A percentile compares a stretch with the other conserved stretches of the same genome.
phyloP scores from a whole-genome alignment of 2,329 filamentous ascomycete species.

The Metarhizium humberi region DNA sequence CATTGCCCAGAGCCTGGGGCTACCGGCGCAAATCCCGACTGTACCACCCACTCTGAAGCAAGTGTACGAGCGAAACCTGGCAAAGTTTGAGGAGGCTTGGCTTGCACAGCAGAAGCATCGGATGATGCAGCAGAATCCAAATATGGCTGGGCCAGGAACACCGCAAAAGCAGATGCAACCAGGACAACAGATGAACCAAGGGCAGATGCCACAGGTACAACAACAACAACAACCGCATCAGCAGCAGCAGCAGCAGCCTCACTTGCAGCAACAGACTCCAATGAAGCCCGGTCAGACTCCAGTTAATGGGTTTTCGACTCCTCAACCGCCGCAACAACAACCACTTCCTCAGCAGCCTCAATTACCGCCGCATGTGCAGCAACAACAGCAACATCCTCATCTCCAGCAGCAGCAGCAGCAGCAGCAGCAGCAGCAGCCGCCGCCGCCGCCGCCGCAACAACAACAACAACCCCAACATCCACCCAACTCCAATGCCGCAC shows the following conservation, averaged over 20 bases:
- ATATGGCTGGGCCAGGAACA: conserved; percentile 8
- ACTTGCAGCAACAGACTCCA: conserved; percentile 28
- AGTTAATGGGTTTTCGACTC: conserved; percentile 28
- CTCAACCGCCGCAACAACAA: conserved; percentile 18
- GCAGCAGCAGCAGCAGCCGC: conserved; percentile 16
- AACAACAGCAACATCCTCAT: background rate
- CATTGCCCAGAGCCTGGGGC: conserved; percentile 56
- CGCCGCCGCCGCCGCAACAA: conserved; percentile 11
- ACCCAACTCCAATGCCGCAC: conserved; percentile 26
- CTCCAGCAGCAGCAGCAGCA: conserved; percentile 5
- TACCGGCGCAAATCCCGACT: conserved; percentile 54
- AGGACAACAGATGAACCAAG: conserved; percentile 23
- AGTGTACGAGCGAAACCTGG: conserved; percentile 67
- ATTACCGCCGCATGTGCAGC: conserved; percentile 4
- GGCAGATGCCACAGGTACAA: conserved; percentile 21
- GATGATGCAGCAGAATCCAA: conserved; percentile 36
- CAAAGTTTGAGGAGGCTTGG: conserved; percentile 67
- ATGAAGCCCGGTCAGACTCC: conserved; percentile 30
- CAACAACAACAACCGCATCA: conserved; percentile 12
- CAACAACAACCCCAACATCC: conserved; percentile 4
- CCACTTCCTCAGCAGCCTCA: conserved; percentile 7
- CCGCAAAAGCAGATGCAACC: conserved; percentile 30
- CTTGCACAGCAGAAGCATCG: conserved; percentile 44
- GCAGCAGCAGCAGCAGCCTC: conserved; percentile 2
- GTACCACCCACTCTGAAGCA: conserved; percentile 62